Evolutionary conservation across 2,329 filamentous ascomycete species (phyloP), one percentile per base, ranked within the genome.

Genomic region (Paracamarosporium sp.): DNA sequence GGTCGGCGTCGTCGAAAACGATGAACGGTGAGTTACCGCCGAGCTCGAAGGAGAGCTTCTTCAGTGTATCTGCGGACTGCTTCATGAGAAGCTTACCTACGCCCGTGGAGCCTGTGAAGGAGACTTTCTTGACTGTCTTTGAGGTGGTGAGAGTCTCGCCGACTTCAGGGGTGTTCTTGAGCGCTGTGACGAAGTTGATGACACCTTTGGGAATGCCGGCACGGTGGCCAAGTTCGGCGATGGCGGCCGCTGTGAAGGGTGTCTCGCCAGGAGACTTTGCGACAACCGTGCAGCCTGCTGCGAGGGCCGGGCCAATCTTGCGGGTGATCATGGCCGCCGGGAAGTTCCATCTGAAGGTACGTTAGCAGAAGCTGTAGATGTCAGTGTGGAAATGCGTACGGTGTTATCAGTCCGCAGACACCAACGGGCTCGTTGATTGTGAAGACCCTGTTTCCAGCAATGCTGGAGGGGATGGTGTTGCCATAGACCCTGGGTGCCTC

Each of bases 11-110:
- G 71, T 98, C 93, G 72, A 98, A 98, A 31, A 98, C 92, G 65
- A 98, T 97, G 75, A 97, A 96, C 1, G 94, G 94, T 0, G 94
- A 91, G 75, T 98, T 98, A 46, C 94, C 95, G 53, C 94, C 94
- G 1, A 98, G 89, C 76, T 98, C 94, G 76, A 97, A 90, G 0
- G 91, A 95, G 1, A 91, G 82, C 73, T 91, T 91, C 85, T 98
- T 98, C 27, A 92, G 80, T 0, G 93, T 97, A 38, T 86, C 85
- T 0, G 93, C 87, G 11, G 90, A 89, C 78, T 97, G 93, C 81
- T 91, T 90, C 93, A 97, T 97, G 53, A 99, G 86, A 79, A 97
- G 79, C 65, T 84, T 87, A 24, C 86, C 86, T 4, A 89, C 86
- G 43, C 82, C 81, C 0, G 86, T 89, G 31, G 83, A 86, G 48